Base-by-base conservation (phyloP, 768 basidiomycete species). In the Hygrophorus pudorinus region DNA sequence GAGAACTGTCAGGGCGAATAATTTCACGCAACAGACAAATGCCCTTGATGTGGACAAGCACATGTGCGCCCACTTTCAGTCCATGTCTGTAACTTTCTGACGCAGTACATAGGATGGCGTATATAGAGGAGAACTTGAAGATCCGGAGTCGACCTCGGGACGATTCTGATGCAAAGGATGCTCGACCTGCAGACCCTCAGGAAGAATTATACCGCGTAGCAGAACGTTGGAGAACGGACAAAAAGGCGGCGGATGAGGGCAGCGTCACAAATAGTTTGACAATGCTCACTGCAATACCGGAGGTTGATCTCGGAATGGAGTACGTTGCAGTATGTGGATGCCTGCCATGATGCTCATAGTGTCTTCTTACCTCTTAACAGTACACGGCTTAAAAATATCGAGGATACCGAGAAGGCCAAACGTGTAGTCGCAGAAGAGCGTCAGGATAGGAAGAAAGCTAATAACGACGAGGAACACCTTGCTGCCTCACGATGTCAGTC, bases 221-320 rank as follows among this genome's bases (percentile, higher is more conserved):
- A 3, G 80, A 81, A 52, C 70, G 73, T 24, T 81, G 77, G 72
- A 81, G 75, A 56, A 61, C 67, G 4, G 74, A 73, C 38, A 76
- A 75, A 55, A 61, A 71, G 52, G 67, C 71, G 38, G 70, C 75
- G 2, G 88, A 96, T 48, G 93, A 93, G 48, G 96, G 94, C 6
- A 96, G 78, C 56, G 91, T 97, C 18, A 89, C 91, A 10, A 91
- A 89, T 51, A 91, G 87, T 53, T 56, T 94, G 61, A 80, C 88
- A 3, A 99, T 98, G 96, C 71, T 99, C 44, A 97, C 93, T 12
- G 91, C 89, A 29, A 98, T 99, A 54, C 96, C 94, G 0, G 96
- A 98, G 58, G 91, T 98, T 7, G 94, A 99, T 62, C 72, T 99
- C 3, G 96, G 96, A 45, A 96, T 98, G 85, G 92, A 99, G 93